phyloP scores from a whole-genome alignment of 495 filamentous ascomycete species.

The Aspergillus saccharolyticus region DNA sequence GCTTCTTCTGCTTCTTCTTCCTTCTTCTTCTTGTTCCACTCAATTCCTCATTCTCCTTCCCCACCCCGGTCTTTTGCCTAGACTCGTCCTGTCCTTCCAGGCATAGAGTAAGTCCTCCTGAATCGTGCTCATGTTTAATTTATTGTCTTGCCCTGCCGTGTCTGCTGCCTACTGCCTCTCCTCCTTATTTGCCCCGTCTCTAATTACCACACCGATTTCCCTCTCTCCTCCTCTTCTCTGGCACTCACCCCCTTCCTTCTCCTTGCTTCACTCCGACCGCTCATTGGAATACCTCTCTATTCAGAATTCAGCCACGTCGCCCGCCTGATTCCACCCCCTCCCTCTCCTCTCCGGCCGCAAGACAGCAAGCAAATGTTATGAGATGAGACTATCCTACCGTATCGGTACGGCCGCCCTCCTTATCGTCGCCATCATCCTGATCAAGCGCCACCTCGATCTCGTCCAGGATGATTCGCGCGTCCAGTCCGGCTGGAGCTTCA shows the following conservation, averaged over 20 bases:
- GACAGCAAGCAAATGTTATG: constrained; percentile 27
- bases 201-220: not conserved
- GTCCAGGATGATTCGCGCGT: constrained; percentile 22
- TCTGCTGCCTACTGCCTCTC: not conserved
- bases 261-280: not conserved
- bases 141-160: not conserved
- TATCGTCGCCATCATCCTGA: constrained; percentile 29
- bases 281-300: not conserved
- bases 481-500: constrained; percentile 29
- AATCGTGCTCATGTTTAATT: not conserved
- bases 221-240: not conserved
- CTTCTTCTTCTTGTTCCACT: not conserved
- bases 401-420: constrained; percentile 33
- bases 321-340: not conserved
- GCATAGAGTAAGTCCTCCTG: not conserved
- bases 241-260: constrained; percentile 10
- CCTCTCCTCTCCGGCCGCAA: not conserved
- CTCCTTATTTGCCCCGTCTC: not conserved
- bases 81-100: not conserved
- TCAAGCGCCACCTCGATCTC: constrained; percentile 31
- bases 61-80: not conserved
- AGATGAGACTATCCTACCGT: constrained; percentile 40
- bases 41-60: not conserved
- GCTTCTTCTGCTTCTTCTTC: not conserved
- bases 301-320: not conserved